Conservation (phyloP, 106 monocot genomes). For the Dendrobium chrysotoxum region DNA sequence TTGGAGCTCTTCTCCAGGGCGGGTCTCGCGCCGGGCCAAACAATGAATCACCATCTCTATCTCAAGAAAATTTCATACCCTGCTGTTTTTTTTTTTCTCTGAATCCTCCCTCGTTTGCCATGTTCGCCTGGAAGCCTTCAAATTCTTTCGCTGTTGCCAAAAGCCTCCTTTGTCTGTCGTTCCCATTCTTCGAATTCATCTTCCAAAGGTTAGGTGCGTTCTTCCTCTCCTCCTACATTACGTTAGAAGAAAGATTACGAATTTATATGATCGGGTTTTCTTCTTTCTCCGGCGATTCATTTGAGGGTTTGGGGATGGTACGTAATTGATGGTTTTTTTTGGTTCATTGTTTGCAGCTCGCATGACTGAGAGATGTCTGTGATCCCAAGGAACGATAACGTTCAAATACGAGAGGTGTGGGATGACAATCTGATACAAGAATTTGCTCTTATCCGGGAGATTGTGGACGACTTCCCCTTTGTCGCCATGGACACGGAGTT, state of each 20-base stretch:
- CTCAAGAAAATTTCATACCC: no score
- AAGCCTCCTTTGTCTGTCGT: neutral
- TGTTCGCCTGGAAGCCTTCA: neutral
- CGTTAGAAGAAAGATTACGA: neutral
- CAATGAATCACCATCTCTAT: no score
- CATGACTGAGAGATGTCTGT: constrained; percentile 16
- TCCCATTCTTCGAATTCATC: neutral
- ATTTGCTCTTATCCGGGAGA: constrained; percentile 34
- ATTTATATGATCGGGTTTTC: neutral
- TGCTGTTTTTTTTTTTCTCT: neutral
- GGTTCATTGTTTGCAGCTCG: constrained; percentile 4
- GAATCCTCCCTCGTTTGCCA: neutral
- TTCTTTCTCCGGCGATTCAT: neutral
- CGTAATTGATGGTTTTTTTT: neutral
- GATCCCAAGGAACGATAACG: neutral
- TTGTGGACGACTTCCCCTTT: constrained; percentile 44
- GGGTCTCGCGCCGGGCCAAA: neutral
- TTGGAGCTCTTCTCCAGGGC: neutral
- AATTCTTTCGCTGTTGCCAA: neutral
- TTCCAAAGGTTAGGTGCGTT: neutral
- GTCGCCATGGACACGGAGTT: constrained; percentile 27
- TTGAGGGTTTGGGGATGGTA: neutral
- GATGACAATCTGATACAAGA: constrained; percentile 36
- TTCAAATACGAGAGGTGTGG: constrained; percentile 66
- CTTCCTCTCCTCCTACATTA: neutral